Evolutionary conservation across 169 alveolate species (phyloP), one percentile per base, ranked within the genome.

Genomic region (Neospora caninum): DNA sequence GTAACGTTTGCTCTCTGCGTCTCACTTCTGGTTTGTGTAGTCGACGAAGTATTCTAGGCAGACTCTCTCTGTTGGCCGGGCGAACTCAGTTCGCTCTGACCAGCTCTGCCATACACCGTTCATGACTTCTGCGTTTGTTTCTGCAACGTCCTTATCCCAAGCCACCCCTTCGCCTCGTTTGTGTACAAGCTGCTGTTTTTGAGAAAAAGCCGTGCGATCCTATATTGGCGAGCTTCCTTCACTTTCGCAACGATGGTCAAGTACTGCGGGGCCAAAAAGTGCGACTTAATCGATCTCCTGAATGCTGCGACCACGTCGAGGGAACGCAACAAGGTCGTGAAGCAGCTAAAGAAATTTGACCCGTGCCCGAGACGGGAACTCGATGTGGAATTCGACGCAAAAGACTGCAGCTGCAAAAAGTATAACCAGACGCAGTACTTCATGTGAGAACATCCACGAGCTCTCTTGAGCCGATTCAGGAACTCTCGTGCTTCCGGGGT

Each of bases 331-430:
- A 36, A 49, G 86, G 83, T 78, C 53, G 82, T 92, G 54, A 92
- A 92, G 86, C 83, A 64, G 42, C 82, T 92, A 42, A 92, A 80
- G 69, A 92, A 80, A 31, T 92, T 92, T 31, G 64, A 42, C 22
- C 94, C 94, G 7, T 38, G 69, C 18, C 94, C 94, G 22, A 69
- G 69, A 39, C 16, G 49, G 42, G 94, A 92, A 9, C 92, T 92
- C 25, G 94, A 92, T 78, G 94, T 13, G 41, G 91, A 92, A 25
- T 83, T 82, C 36, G 94, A 92, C 38, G 58, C 70, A 18, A 45
- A 82, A 42, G 54, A 80, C 64, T 92, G 91, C 92, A 58, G 41
- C 67, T 41, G 78, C 64, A 92, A 92, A 58, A 84, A 92, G 69
- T 78, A 80, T 54, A 41, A 36, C 49, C 91, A 83, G 67, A 83